Evolutionary conservation across 1,139 yeast genomes (phyloP).

Genomic region (Saccharomyces uvarum): DNA sequence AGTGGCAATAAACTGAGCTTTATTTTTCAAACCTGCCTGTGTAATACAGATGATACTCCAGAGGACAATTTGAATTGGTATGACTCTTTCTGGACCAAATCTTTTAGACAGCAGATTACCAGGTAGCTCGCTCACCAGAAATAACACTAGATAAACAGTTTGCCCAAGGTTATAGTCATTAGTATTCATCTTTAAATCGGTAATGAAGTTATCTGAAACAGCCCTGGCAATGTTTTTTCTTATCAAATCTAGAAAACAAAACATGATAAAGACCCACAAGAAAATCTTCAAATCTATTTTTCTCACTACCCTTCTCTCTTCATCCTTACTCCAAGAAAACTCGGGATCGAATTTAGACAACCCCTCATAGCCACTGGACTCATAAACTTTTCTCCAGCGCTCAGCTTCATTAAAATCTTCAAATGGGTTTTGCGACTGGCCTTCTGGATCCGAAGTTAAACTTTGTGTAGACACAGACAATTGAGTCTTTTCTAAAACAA

Average conservation of each 20-base stretch:
- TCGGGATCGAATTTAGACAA: neutral
- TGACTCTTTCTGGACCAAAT: neutral
- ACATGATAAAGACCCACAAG: neutral
- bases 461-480: neutral
- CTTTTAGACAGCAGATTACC: neutral
- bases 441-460: neutral
- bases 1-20: slow-evolving; percentile 36
- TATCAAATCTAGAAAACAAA: neutral
- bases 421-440: neutral
- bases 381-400: neutral
- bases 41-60: slow-evolving; percentile 46
- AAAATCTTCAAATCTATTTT: neutral
- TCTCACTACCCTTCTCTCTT: neutral
- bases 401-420: neutral
- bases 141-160: neutral
- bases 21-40: slow-evolving; percentile 38
- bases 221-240: neutral
- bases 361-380: neutral
- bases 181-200: neutral
- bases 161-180: neutral
- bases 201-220: neutral
- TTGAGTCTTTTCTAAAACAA: neutral
- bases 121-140: neutral
- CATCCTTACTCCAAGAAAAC: neutral
- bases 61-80: neutral